Evolutionary conservation across 2,329 filamentous ascomycete species (phyloP), one percentile per base, ranked within the genome.

Genomic region (Pseudophaeomoniella oleicola): DNA sequence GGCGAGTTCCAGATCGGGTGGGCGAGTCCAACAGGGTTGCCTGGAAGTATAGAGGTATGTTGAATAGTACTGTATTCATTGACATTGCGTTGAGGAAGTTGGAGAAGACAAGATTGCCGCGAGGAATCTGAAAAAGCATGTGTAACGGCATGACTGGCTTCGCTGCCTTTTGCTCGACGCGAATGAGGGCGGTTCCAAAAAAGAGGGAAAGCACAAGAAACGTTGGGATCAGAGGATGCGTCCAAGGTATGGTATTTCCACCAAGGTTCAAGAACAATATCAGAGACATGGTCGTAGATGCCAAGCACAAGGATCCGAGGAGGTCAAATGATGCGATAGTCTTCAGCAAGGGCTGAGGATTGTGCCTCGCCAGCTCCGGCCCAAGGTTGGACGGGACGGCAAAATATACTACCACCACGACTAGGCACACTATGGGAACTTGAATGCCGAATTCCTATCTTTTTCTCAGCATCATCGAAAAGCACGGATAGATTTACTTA

Each of bases 31-130:
- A 69, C 18, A 79, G 68, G 11, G 81, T 76, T 37, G 73, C 75
- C 50, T 81, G 77, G 56, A 80, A 81, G 60, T 75, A 83, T 9
- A 83, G 62, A 1, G 78, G 78, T n/a, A 71, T 65, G 52, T 77
- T 77, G 50, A 77, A 77, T 14, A 72, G 48, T 33, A 77, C 64
- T 5, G 71, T 66, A 46, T 73, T 75, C 15, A 36, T 37, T 35
- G 62, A 50, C 9, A 76, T 50, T 29, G 73, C 50, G 2, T 67
- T 62, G 16, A 34, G 32, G 18, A 34, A 34, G 18, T 34, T 34
- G 11, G 32, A 34, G 31, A 73, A 50, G 44, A 64, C 62, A 48
- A 79, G 54, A 45, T 74, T 72, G 12, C 64, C 64, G n/a, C 69
- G 60, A 2, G 75, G 74, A 1, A 61, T 49, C 5, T 54, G 55